Conservation (phyloP, 2,329 filamentous ascomycete species). For the Ceratocystis papillata region DNA sequence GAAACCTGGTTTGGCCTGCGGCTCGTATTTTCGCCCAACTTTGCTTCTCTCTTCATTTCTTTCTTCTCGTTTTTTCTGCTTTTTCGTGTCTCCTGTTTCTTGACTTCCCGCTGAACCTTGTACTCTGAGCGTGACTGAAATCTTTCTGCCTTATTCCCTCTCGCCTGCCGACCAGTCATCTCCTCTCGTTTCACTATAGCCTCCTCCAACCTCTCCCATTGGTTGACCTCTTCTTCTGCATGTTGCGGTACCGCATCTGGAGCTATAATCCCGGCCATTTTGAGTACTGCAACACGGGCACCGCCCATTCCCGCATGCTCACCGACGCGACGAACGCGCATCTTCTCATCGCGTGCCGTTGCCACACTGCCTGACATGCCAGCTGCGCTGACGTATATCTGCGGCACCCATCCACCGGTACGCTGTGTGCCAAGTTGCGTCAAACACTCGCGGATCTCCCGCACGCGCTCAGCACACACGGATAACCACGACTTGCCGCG, state of each 20-base stretch:
- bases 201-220: slow-evolving; percentile 27
- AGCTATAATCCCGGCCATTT: slow-evolving; percentile 34
- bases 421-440: slow-evolving; percentile 24
- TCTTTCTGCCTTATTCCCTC: neutral
- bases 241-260: neutral
- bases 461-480: slow-evolving; percentile 29
- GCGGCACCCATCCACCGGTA: slow-evolving; percentile 31
- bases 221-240: neutral
- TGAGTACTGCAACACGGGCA: slow-evolving; percentile 34
- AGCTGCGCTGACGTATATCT: slow-evolving; percentile 34
- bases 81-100: neutral
- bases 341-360: slow-evolving; percentile 24
- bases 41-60: neutral
- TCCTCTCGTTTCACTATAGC: slow-evolving; percentile 23
- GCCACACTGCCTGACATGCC: slow-evolving; percentile 31
- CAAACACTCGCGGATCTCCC: slow-evolving; percentile 28
- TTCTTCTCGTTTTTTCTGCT: neutral
- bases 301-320: slow-evolving; percentile 33
- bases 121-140: neutral
- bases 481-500: slow-evolving; percentile 26
- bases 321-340: slow-evolving; percentile 26
- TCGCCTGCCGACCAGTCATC: neutral
- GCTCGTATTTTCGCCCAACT: neutral
- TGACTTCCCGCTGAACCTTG: neutral
- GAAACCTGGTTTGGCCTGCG: no score